Base-by-base conservation (phyloP, 192 early-diverging fungal species). In the Coemansia sp. region DNA sequence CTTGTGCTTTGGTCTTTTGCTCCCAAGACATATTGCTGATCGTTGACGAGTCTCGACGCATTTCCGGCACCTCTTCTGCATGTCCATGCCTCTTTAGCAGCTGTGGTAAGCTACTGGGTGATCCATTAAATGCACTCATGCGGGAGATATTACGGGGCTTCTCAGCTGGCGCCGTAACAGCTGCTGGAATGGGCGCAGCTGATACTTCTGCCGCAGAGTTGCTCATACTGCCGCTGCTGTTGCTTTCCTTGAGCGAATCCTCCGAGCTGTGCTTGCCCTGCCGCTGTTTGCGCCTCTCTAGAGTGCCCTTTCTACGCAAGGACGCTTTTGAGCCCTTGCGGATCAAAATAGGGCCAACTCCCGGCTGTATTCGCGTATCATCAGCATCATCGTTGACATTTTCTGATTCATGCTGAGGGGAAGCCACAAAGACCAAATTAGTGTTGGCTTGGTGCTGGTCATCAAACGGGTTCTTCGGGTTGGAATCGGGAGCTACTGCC, bases 311-410 rank as follows among this genome's bases (percentile, higher is more conserved):
- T 53, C 74, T 68, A 5, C 74, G 68, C 28, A 70, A 16, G 35
- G 74, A 78, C 3, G 74, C 74, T 54, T 70, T 78, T 23, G 74
- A 78, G 6, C 68, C 64, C 61, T 63, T 78, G 49, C 61, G 68
- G 11, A 78, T 78, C 12, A 78, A 50, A 42, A 78, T 60, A 0
- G 74, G 74, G 0, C 74, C 72, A 2, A 37, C 30, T 1, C 57
- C 59, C 8, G 48, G 15, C 20, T 36, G 47, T 4, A 38, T 43
- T 12, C 45, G 46, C 36, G 47, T 48, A 33, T 56, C 60, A 11
- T 64, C 50, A 10, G 14, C 31, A 15, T 50, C 49, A 19, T 10
- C n/a, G 5, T 61, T 49, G 20, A 50, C 45, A 30, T 33, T 10
- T 12, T 50, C 51, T 11, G 12, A 15, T 35, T 35, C 33, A 35